Conservation (phyloP, 305 asterid species). For the Fraxinus sp. region DNA sequence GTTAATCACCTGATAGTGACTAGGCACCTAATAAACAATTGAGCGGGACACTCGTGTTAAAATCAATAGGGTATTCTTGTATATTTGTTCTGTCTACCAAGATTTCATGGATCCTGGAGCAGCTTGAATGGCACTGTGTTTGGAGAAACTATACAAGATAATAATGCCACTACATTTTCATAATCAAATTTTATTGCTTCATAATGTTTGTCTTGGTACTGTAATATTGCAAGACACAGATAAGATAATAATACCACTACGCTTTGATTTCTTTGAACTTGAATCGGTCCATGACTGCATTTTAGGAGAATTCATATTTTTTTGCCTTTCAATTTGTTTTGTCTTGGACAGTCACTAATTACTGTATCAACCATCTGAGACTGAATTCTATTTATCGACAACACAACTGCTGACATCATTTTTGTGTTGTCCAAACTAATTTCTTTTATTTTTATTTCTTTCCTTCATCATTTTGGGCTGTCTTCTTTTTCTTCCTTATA, state of each 20-base stretch:
- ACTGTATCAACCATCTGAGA: background rate
- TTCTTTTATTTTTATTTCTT: background rate
- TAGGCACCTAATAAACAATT: background rate
- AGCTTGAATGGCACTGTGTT: background rate
- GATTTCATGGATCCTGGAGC: background rate
- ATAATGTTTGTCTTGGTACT: background rate
- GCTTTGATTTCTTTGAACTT: background rate
- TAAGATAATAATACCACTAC: background rate
- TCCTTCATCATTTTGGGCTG: background rate
- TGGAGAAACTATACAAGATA: background rate
- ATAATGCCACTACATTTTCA: too few species aligned
- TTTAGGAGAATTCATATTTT: background rate
- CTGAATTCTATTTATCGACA: background rate
- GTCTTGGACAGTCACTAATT: background rate
- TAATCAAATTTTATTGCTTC: background rate
- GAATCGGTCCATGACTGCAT: background rate
- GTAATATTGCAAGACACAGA: background rate
- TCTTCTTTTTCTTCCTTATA: constrained; percentile 21
- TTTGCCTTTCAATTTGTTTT: background rate
- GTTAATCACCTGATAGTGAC: background rate
- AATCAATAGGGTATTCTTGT: background rate
- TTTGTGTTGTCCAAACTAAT: background rate
- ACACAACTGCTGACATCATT: background rate
- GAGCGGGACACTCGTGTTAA: background rate
- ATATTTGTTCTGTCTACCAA: background rate